Base-by-base conservation (phyloP, 2,329 filamentous ascomycete species). In the Apiospora saccharicola region DNA sequence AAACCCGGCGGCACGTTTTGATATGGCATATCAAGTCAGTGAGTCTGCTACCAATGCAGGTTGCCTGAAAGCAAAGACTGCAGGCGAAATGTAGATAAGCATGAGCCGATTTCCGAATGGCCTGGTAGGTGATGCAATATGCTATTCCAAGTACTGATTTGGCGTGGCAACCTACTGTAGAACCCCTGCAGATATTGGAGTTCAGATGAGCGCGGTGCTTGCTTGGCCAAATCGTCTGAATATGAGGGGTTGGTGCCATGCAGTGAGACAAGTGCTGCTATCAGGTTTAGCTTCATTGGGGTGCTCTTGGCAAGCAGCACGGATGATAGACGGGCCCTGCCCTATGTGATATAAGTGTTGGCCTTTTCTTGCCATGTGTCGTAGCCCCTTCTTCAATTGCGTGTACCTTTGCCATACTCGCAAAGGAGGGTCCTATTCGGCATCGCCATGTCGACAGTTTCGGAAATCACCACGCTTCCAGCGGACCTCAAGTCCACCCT, bases 391-490 rank as follows among this genome's bases (percentile, higher is more conserved):
- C 34, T 22, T 64, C 34, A 14, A n/a, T 3, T 10, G 12, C 7
- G 26, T 22, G 16, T 16, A 34, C 8, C 30, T 34, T 19, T 14
- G 49, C 16, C 7, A 37, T 61, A 34, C 4, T 34, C 8, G 30
- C 16, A 34, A 30, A 57, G 30, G 4, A 30, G 34, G 13, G 3
- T 26, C 26, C 4, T 3, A 14, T 12, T 8, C 8, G 57, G 19
- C 68, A 7, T 34, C 26, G 24, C 26, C 14, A 73, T 73, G 72
- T 70, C 72, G 24, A 70, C 72, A 19, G 70, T 72, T 14, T 68
- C 73, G 47, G 76, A 79, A 44, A 75, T 75, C 68, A 73, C 73
- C 47, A 73, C 75, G 43, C 73, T 78, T 30, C 73, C 75, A 34
- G 73, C 64, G 67, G 75, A 78, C 68, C 46, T 71, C 24, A 75